A percentile compares a stretch with the other conserved stretches of the same genome.
phyloP scores from a whole-genome alignment of 2,329 filamentous ascomycete genomes.

The Ascochyta rabiei region DNA sequence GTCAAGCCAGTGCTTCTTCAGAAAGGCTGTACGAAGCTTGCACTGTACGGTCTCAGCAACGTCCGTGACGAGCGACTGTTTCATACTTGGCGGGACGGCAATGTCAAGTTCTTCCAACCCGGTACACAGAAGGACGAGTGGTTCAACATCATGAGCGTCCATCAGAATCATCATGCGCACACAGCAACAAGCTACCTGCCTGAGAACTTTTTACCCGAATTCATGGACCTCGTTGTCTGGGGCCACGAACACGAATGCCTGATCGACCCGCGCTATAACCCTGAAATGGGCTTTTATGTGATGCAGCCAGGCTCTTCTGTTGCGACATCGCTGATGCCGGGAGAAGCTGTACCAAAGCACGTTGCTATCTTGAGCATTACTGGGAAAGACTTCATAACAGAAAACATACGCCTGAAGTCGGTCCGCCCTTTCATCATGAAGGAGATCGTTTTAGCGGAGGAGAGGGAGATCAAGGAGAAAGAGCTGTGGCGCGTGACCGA shows the following conservation, averaged over 20 bases:
- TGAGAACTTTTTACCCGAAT: conserved; percentile 89
- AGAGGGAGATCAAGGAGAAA: conserved; percentile 76
- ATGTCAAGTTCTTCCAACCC: conserved; percentile 92
- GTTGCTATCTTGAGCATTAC: conserved; percentile 85
- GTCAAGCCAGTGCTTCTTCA: conserved; percentile 91
- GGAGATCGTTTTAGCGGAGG: conserved; percentile 78
- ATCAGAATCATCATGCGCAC: conserved; percentile 94
- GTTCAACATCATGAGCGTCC: conserved; percentile 95
- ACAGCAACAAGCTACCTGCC: conserved; percentile 93
- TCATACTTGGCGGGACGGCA: conserved; percentile 88
- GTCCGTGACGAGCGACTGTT: conserved; percentile 95
- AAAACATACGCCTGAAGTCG: conserved; percentile 82
- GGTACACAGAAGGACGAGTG: conserved; percentile 81
- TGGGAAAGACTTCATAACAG: conserved; percentile 78
- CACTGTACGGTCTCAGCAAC: conserved; percentile 92
- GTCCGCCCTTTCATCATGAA: conserved; percentile 89
- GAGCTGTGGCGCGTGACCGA: conserved; percentile 80
- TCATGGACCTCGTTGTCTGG: conserved; percentile 92
- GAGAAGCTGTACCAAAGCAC: conserved; percentile 89
- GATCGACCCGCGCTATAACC: conserved; percentile 82
- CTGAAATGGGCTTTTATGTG: conserved; percentile 89
- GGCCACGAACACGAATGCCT: conserved; percentile 97
- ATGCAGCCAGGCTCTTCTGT: conserved; percentile 98
- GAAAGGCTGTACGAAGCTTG: conserved; percentile 90
- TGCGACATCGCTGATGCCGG: conserved; percentile 87